Conservation (phyloP, 805 yeast species). For the Monosporozyma unispora region DNA sequence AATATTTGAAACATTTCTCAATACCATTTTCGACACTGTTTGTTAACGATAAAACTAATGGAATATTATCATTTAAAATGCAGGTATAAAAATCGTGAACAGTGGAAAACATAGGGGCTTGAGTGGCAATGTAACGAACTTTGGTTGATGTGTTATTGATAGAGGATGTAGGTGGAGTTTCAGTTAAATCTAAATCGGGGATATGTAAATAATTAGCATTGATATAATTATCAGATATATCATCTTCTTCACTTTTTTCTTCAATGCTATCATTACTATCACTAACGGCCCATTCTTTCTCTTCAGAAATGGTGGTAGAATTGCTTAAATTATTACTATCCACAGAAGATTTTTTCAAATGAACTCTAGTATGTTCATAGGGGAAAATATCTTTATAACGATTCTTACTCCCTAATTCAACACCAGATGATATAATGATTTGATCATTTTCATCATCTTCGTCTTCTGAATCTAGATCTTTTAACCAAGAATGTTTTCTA, state of each 20-base stretch:
- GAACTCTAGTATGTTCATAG: slow-evolving; percentile 77
- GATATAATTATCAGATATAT: slow-evolving; percentile 50
- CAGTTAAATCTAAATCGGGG: slow-evolving; percentile 12
- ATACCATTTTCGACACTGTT: slow-evolving; percentile 67
- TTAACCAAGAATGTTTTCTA: slow-evolving; percentile 8
- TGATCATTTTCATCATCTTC: slow-evolving; percentile 15
- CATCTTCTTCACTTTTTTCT: neutral
- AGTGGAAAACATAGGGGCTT: slow-evolving; percentile 75
- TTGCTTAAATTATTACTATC: neutral
- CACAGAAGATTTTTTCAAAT: slow-evolving; percentile 30
- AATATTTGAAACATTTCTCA: slow-evolving; percentile 75
- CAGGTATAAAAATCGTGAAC: slow-evolving; percentile 80
- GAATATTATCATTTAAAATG: slow-evolving; percentile 51
- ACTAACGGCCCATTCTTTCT: neutral
- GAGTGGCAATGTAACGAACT: slow-evolving; percentile 68
- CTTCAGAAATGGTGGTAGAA: neutral
- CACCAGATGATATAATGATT: slow-evolving; percentile 56
- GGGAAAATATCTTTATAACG: slow-evolving; percentile 85
- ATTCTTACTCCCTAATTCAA: slow-evolving; percentile 73
- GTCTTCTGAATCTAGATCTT: slow-evolving; percentile 14
- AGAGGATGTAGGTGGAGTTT: slow-evolving; percentile 5
- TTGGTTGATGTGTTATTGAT: slow-evolving; percentile 17
- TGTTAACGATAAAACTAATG: slow-evolving; percentile 66
- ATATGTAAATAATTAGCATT: slow-evolving; percentile 67
- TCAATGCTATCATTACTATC: neutral